Evolutionary conservation across 2,329 filamentous ascomycete genomes (phyloP).

Genomic region (Rhexocercosporidium sp.): DNA sequence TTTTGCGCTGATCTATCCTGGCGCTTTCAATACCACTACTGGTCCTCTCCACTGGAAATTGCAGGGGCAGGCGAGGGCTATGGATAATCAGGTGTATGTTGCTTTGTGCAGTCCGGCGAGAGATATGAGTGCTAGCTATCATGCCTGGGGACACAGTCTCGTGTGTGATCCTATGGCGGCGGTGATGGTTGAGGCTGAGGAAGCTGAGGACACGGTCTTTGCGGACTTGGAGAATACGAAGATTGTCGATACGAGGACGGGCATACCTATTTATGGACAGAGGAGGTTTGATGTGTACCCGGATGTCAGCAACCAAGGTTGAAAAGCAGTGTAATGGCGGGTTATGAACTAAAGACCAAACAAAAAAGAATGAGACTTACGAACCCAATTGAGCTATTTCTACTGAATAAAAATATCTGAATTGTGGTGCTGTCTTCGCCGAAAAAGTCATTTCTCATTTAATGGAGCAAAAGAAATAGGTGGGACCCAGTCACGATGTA

Average conservation of each 20-base stretch:
- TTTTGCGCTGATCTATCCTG: conserved; percentile 89
- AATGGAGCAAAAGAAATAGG: no score
- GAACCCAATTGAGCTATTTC: background rate
- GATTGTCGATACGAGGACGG: conserved; percentile 77
- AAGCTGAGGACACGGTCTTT: conserved; percentile 76
- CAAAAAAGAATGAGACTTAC: background rate
- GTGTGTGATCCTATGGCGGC: conserved; percentile 86
- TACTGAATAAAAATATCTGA: no score
- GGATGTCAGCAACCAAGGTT: conserved; percentile 67
- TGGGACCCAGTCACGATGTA: no score
- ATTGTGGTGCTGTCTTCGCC: no score
- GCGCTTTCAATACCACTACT: conserved; percentile 96
- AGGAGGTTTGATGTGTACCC: conserved; percentile 94
- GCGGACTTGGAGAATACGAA: conserved; percentile 70
- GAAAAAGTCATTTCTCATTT: no score
- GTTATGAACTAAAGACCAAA: background rate
- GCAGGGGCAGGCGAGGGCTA: conserved; percentile 78
- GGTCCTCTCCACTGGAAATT: conserved; percentile 91
- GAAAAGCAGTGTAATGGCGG: background rate
- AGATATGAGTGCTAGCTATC: conserved; percentile 77
- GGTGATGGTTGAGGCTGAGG: conserved; percentile 79
- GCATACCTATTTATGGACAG: conserved; percentile 84
- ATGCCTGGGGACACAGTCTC: conserved; percentile 92
- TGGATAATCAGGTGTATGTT: conserved; percentile 95
- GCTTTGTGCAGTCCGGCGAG: conserved; percentile 90